These are phyloP conservation scores for Hypoxylon subgilvum DNA, from an alignment of 495 filamentous ascomycete genomes.

Conservation along the genomic window DNA sequence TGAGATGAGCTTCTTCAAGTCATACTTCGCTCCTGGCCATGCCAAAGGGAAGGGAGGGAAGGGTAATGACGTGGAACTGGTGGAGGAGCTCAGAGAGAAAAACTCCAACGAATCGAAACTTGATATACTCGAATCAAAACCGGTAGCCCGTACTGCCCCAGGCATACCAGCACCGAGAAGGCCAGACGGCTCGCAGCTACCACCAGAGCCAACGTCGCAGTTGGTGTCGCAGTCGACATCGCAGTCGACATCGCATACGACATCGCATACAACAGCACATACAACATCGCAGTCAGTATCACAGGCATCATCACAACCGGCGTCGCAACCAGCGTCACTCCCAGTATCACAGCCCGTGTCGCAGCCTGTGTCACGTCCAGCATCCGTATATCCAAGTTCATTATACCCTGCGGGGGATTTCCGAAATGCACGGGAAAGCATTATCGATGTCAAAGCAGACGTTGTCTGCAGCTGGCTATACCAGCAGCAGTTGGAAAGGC, in stretches of 20 bases:
- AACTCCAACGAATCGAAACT: not conserved
- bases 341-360: not conserved
- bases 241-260: too few species aligned
- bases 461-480: constrained; percentile 69
- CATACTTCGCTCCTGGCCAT: constrained; percentile 40
- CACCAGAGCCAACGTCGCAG: constrained; percentile 1
- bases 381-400: constrained; percentile 21
- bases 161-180: constrained; percentile 13
- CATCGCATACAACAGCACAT: too few species aligned
- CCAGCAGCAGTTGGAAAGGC: constrained; percentile 62
- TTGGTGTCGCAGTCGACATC: not conserved
- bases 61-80: constrained; percentile 10
- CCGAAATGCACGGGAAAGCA: constrained; percentile 43
- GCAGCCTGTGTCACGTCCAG: constrained; percentile 17
- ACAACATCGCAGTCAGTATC: constrained; percentile 4
- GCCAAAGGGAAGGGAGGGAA: constrained; percentile 21
- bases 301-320: constrained; percentile 5
- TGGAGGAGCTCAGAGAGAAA: constrained; percentile 1
- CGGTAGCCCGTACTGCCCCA: not conserved
- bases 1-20: constrained; percentile 41
- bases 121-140: not conserved
- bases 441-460: constrained; percentile 61
- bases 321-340: not conserved
- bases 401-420: constrained; percentile 20
- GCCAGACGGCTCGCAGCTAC: constrained; percentile 6